phyloP scores from a whole-genome alignment of 306 rosid genomes.

The Cucurbita pepo region DNA sequence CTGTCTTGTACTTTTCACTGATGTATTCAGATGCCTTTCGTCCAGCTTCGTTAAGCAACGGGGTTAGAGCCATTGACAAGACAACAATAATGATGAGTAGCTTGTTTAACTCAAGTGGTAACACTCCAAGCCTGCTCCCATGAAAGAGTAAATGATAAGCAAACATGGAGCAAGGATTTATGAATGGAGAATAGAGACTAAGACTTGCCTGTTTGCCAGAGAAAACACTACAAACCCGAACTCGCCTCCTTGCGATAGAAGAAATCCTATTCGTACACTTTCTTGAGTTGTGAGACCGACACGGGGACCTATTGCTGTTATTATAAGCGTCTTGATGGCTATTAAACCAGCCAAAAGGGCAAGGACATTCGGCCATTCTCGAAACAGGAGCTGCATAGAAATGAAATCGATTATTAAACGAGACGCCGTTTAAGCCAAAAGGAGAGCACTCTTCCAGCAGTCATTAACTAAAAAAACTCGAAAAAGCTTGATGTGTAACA shows the following conservation, averaged over 20 bases:
- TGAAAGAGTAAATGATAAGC: constrained; percentile 11
- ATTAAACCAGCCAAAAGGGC: constrained; percentile 86
- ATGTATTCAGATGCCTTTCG: constrained; percentile 60
- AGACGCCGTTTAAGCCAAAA: neutral
- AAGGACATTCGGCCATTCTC: constrained; percentile 98
- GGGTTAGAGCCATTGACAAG: constrained; percentile 93
- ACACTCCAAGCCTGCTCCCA: constrained; percentile 79
- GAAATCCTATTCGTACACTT: constrained; percentile 95
- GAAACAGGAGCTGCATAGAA: constrained; percentile 62
- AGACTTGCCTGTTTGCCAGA: constrained; percentile 68
- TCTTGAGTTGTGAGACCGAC: constrained; percentile 85
- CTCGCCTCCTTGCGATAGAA: constrained; percentile 97
- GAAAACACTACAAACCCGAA: constrained; percentile 92
- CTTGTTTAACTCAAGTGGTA: constrained; percentile 97
- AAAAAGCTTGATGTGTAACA: neutral
- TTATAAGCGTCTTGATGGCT: constrained; percentile 80
- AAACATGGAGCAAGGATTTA: constrained; percentile 4
- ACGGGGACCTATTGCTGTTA: constrained; percentile 94
- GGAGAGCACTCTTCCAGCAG: neutral
- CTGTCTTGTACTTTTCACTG: constrained; percentile 33
- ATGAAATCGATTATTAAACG: neutral
- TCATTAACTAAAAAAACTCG: neutral
- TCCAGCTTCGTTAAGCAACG: constrained; percentile 94
- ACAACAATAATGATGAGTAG: constrained; percentile 93
- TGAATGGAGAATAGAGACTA: constrained; percentile 4